These are phyloP conservation scores for Kernera saxatilis DNA, from an alignment of 345 rosid genomes.

Conservation along the genomic window DNA sequence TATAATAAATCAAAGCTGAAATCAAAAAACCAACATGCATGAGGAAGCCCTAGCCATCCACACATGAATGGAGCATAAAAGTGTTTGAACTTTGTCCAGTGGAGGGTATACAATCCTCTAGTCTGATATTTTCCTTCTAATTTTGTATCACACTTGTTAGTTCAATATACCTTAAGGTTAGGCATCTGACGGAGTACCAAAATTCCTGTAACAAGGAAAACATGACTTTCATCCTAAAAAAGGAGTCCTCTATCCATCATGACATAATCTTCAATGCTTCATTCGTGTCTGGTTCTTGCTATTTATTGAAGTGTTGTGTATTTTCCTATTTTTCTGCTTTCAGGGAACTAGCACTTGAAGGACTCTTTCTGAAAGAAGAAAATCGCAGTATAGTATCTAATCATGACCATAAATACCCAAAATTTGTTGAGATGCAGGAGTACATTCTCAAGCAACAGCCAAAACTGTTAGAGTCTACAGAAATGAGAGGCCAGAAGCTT, in stretches of 20 bases:
- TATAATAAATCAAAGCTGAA: neutral
- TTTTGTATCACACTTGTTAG: conserved; percentile 7
- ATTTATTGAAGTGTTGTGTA: neutral
- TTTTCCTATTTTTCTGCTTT: conserved; percentile 1
- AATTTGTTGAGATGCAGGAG: conserved; percentile 61
- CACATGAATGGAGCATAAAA: neutral
- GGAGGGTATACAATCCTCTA: conserved; percentile 9
- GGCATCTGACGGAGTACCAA: conserved; percentile 3
- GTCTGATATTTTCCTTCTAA: neutral
- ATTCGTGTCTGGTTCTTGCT: conserved; percentile 6
- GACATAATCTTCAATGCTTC: neutral
- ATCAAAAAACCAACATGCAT: neutral
- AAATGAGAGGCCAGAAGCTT: conserved; percentile 69
- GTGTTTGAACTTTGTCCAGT: neutral
- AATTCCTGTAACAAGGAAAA: neutral
- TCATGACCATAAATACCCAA: conserved; percentile 55
- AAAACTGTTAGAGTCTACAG: conserved; percentile 54
- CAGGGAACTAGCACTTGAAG: conserved; percentile 91
- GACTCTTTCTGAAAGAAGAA: conserved; percentile 68
- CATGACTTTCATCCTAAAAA: neutral
- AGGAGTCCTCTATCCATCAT: neutral
- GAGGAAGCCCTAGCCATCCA: neutral
- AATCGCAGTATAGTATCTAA: conserved; percentile 36
- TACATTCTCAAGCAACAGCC: conserved; percentile 80
- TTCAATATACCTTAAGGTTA: conserved; percentile 6